These are phyloP conservation scores for Rhizophagus sp. DNA, from an alignment of 192 early-diverging fungal species.

Conservation along the genomic window DNA sequence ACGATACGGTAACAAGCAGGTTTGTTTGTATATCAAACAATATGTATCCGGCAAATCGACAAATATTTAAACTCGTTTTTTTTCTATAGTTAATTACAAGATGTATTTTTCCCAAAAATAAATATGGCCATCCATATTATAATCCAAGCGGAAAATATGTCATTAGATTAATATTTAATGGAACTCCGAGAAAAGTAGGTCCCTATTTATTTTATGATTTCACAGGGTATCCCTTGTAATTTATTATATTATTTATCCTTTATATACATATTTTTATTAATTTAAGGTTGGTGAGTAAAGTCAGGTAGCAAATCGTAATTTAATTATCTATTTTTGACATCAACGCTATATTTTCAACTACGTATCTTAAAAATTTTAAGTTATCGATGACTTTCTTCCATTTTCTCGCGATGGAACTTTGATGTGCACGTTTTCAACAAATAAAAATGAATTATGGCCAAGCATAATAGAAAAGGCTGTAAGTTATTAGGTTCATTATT, in stretches of 20 bases:
- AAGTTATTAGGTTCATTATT: conserved; percentile 24
- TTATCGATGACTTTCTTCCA: conserved; percentile 88
- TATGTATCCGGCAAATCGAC: not conserved
- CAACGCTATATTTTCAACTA: not conserved
- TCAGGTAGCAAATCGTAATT: not conserved
- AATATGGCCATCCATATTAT: conserved; percentile 68
- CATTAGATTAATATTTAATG: conserved; percentile 84
- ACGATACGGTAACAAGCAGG: conserved; percentile 67
- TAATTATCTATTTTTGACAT: not conserved
- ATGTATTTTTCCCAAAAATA: conserved; percentile 85
- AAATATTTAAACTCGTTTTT: not conserved
- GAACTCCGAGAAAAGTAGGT: conserved; percentile 76
- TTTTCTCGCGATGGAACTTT: conserved; percentile 67
- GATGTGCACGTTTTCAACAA: conserved; percentile 87
- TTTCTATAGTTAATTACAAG: conserved; percentile 68
- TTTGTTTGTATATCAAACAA: conserved; percentile 37
- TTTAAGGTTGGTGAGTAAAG: conserved; percentile 29
- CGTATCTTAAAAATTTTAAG: conserved; percentile 33
- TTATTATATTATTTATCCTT: not conserved
- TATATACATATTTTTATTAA: conserved; percentile 22
- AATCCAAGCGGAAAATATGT: conserved; percentile 91
- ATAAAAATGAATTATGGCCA: conserved; percentile 75
- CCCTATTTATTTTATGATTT: not conserved
- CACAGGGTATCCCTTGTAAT: conserved; percentile 2
- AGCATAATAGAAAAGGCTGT: conserved; percentile 91